Base-by-base conservation (phyloP, 2,329 filamentous ascomycete species). In the Aspergillus luchuensis region DNA sequence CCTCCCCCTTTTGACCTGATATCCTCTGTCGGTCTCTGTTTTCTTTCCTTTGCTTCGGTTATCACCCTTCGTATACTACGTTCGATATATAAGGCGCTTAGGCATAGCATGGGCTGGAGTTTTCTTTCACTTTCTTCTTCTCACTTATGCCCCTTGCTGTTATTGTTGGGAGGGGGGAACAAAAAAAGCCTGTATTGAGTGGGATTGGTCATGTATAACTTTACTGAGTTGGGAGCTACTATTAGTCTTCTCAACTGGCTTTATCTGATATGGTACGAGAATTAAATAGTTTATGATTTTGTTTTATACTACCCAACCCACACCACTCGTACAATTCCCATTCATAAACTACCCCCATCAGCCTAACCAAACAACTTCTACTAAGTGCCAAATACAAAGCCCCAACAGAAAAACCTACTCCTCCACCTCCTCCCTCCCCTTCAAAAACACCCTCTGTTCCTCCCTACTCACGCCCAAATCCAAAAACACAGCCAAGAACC, bases 391-490 rank as follows among this genome's bases (percentile, higher is more conserved):
- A 28, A 28, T 28, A 28, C 25, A n/a, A n/a, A n/a, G n/a, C n/a
- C 28, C 28, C 2, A 10, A 10, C 8, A 30, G 8, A 30, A 30
- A 30, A 11, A 19, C 33, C 21, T n/a, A 25, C 45, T n/a, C 47
- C 23, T 25, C 28, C 23, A 11, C 17, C 47, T 43, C 36, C 47
- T 3, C 33, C 8, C 10, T 8, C 61, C 77, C 76, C 43, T 74
- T 68, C 69, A 89, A 72, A 63, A 87, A 89, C 33, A 65, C 75
- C 63, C 82, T 83, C 70, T 89, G 87, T 71, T 89, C 87, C 21
- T 74, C 69, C 19, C 84, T 76, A 69, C 84, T 87, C 79, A 87
- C 85, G 62, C 86, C 81, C 60, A 89, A 67, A 74, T 89, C 86
- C 2, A 89, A 78, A 45, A 85, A 86, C 8, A 81, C 73, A 62